A percentile compares a stretch with the other conserved stretches of the same genome.
phyloP scores from a whole-genome alignment of 352 stramenopile genomes.

The Pythium coloratum region DNA sequence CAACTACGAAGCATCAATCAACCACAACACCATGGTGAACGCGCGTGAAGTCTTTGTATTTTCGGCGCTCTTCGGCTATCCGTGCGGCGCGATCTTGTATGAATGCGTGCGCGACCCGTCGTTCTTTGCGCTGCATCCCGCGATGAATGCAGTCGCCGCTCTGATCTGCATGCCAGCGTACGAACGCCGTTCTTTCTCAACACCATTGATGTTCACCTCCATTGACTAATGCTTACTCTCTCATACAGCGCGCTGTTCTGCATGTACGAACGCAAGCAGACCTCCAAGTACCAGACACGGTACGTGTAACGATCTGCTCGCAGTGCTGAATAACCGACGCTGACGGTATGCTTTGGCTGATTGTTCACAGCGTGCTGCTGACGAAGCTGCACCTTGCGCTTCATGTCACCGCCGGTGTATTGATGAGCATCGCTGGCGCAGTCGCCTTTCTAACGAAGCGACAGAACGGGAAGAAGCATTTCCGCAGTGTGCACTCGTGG shows the following conservation, averaged over 20 bases:
- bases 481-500: slow-evolving; percentile 57
- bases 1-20: not conserved
- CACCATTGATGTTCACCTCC: not conserved
- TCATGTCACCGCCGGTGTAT: slow-evolving; percentile 39
- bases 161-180: slow-evolving; percentile 58
- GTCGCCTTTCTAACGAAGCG: slow-evolving; percentile 45
- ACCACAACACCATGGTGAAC: slow-evolving; percentile 13
- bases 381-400: slow-evolving; percentile 60
- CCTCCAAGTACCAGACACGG: slow-evolving; percentile 40
- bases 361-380: slow-evolving; percentile 39
- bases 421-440: slow-evolving; percentile 39
- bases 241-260: slow-evolving; percentile 44
- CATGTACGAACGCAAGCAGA: slow-evolving; percentile 55
- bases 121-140: slow-evolving; percentile 55
- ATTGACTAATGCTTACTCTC: slow-evolving; percentile 8
- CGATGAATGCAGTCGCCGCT: slow-evolving; percentile 49
- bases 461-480: slow-evolving; percentile 32
- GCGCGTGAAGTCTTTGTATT: slow-evolving; percentile 30
- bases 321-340: not conserved
- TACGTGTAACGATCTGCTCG: slow-evolving; percentile 13
- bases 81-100: slow-evolving; percentile 43
- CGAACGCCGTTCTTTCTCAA: not conserved
- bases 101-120: slow-evolving; percentile 46
- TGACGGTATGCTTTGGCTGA: not conserved
- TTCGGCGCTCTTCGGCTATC: slow-evolving; percentile 49